These are phyloP conservation scores for Solanum aculeatissimum DNA, from an alignment of 305 asterid species.

Conservation along the genomic window DNA sequence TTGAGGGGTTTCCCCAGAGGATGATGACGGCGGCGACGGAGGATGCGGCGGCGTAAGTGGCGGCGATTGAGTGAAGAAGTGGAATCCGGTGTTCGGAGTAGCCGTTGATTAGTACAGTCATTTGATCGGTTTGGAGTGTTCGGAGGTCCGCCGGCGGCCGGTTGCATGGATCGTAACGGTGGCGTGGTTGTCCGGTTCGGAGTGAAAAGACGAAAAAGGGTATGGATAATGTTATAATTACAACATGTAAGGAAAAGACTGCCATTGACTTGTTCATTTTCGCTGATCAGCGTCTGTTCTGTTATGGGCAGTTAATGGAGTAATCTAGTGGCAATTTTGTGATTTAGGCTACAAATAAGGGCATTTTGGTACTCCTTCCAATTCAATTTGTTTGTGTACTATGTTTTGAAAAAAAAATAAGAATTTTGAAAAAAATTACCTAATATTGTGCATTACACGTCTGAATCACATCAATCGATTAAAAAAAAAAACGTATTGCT, in stretches of 20 bases:
- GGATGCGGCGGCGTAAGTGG: conserved; percentile 55
- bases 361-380: background rate
- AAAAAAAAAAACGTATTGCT: too few species aligned
- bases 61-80: conserved; percentile 48
- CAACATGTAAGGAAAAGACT: conserved; percentile 4
- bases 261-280: conserved; percentile 1
- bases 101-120: conserved; percentile 79
- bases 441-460: too few species aligned
- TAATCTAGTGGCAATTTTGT: background rate
- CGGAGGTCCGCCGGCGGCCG: conserved; percentile 22
- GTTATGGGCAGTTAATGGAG: background rate
- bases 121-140: conserved; percentile 50
- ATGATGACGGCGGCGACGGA: conserved; percentile 44
- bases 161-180: conserved; percentile 8
- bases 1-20: conserved; percentile 79
- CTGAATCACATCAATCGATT: too few species aligned
- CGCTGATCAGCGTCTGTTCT: background rate
- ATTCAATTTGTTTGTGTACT: too few species aligned
- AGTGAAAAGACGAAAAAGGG: conserved; percentile 37
- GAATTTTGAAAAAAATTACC: too few species aligned
- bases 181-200: conserved; percentile 6
- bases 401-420: too few species aligned
- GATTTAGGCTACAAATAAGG: background rate
- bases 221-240: conserved; percentile 9
- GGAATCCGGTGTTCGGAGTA: conserved; percentile 77